Evolutionary conservation across 2,329 filamentous ascomycete species (phyloP), one percentile per base, ranked within the genome.

Genomic region (Trichoderma simmonsii): DNA sequence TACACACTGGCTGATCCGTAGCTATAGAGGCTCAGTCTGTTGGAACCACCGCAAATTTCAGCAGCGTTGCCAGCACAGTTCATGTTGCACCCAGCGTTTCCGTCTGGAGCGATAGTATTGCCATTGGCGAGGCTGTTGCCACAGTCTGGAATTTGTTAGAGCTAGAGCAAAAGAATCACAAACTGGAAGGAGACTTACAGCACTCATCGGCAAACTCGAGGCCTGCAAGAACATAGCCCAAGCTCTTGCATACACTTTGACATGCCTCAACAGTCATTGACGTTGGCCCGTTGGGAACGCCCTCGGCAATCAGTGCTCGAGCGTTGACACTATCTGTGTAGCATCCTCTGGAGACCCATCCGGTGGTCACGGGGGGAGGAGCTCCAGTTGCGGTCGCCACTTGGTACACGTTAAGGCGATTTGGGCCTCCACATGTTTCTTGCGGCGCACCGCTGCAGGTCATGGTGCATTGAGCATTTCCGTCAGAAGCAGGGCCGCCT

Each of bases 381-480:
- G 63, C 26, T 11, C 63, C 43, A 65, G 63, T 65, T n/a, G 63
- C 28, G 28, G 63, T 65, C 6, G 43, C 63, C 63, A 65, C 4
- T n/a, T 12, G 24, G 30, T 65, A 65, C 24, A 65, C 63, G 15
- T 65, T 30, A n/a, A 65, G 63, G 28, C 63, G 63, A 24, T 65
- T 54, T 14, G 63, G 28, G 28, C 63, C 63, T 54, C 63, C 63
- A 15, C 63, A 65, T 30, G 63, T 65, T 54, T 65, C 28, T 14
- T 34, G 28, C 6, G 63, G 63, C 7, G 63, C 63, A 56, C 63
- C 63, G 43, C 63, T 65, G 11, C 63, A 65, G 34, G 63, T 65
- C 63, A 65, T 65, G 28, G 63, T 65, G n/a, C 63, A 65, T n/a
- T 65, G 63, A 18, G 63, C 63, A 36, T 34, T 65, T 65, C 63